Evolutionary conservation across 441 rosid species (phyloP), one percentile per base, ranked within the genome.

Genomic region (Adansonia rubrostipa): DNA sequence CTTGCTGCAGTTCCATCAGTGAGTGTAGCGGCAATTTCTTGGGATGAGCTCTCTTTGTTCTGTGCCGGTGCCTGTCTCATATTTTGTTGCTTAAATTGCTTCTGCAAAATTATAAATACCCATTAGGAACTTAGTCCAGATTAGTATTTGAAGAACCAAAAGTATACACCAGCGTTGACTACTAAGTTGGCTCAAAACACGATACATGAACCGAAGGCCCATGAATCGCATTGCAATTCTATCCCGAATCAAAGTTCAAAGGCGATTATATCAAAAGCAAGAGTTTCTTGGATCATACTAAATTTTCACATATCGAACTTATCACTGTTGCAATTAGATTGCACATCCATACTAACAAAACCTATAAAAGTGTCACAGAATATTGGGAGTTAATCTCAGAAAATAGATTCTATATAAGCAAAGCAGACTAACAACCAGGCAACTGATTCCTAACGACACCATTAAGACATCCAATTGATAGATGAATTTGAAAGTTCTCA

Each of bases 71-170:
- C 86, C 63, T 71, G 90, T 50, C 72, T 78, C 0, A 82, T 72
- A 75, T 84, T 84, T 74, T 83, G 91, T 15, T 84, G 82, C 89
- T 86, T 91, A 72, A 95, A 93, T 82, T 93, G 99, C 82, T 91
- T 93, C 98, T 95, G 96, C 79, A 79, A 56, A 24, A 69, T 53
- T 6, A 68, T 5, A 74, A 58, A 65, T 14, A 51, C 58, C 2
- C 24, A 50, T 50, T 67, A 24, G 54, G 20, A 22, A 15, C 6
- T 10, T 50, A 56, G 50, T 5, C 47, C n/a, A 70, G 5, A 56
- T 77, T 54, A 79, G 10, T 1, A 79, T 40, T 53, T 57, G 56
- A 28, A 36, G 48, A 47, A 33, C 28, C n/a, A 57, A 74, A n/a
- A 9, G 53, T 36, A 60, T 6, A 22, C 11, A 48, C 42, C 40